Evolutionary conservation across 2,329 filamentous ascomycete genomes (phyloP).

Genomic region (Ceratocystis colombiana): DNA sequence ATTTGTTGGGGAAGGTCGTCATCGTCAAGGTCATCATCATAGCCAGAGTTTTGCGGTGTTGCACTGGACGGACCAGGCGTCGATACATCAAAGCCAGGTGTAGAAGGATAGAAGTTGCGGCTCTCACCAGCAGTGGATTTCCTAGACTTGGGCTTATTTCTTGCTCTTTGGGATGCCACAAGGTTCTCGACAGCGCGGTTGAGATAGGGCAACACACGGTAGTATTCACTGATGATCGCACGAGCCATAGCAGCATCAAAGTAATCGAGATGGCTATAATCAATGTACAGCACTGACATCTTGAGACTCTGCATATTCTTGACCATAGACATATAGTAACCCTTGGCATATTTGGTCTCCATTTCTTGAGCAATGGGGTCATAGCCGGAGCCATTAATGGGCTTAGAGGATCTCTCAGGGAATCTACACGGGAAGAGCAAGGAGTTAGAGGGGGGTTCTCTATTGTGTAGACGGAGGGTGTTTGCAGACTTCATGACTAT

Average conservation of each 20-base stretch:
- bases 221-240: constrained; percentile 83
- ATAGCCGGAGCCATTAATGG: background rate
- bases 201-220: constrained; percentile 87
- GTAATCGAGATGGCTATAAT: constrained; percentile 71
- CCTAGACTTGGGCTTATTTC: constrained; percentile 16
- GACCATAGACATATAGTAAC: constrained; percentile 78
- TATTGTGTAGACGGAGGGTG: too few relatives aligned
- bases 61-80: constrained; percentile 24
- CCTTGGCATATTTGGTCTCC: constrained; percentile 45
- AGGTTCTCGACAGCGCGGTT: constrained; percentile 48
- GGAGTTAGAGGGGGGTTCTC: constrained; percentile 9
- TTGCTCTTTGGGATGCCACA: constrained; percentile 14
- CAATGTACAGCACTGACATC: constrained; percentile 78
- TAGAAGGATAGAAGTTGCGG: constrained; percentile 21
- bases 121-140: constrained; percentile 18
- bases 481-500: too few relatives aligned
- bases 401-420: constrained; percentile 38
- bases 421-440: constrained; percentile 38
- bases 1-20: constrained; percentile 44
- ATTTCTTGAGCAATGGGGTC: constrained; percentile 22
- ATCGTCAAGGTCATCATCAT: constrained; percentile 12
- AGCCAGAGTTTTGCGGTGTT: constrained; percentile 23
- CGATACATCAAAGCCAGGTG: constrained; percentile 20
- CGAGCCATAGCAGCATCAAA: constrained; percentile 72
- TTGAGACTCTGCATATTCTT: constrained; percentile 62